Conservation (phyloP, 805 yeast species). For the Vanderwaltozyma tropicalis region DNA sequence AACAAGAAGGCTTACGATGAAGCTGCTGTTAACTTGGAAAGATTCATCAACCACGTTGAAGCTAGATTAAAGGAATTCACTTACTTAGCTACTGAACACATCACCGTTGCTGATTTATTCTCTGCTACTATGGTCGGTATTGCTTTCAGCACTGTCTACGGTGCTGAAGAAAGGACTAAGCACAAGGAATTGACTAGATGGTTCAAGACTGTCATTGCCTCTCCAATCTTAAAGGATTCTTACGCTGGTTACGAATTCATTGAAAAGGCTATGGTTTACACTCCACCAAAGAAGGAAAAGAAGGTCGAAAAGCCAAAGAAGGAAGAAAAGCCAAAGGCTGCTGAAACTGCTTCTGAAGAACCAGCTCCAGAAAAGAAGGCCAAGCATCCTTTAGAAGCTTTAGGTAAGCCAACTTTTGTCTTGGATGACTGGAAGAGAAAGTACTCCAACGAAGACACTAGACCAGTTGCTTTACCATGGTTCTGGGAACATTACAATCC, state of each 20-base stretch:
- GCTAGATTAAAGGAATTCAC: constrained; percentile 51
- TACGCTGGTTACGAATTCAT: constrained; percentile 42
- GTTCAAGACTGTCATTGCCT: constrained; percentile 47
- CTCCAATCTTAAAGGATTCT: constrained; percentile 41
- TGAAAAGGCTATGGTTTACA: constrained; percentile 7
- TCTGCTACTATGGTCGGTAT: constrained; percentile 10
- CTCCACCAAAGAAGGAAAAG: constrained; percentile 52
- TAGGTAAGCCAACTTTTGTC: constrained; percentile 60
- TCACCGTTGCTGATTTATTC: constrained; percentile 31
- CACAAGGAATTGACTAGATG: constrained; percentile 63
- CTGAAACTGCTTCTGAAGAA: constrained; percentile 81
- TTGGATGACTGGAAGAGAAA: constrained; percentile 93
- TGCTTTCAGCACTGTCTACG: constrained; percentile 43
- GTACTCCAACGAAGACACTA: constrained; percentile 96
- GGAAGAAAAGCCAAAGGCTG: constrained; percentile 28
- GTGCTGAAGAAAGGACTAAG: constrained; percentile 49
- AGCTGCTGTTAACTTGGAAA: constrained; percentile 30
- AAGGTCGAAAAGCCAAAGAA: constrained; percentile 31
- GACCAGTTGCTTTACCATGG: constrained; percentile 90
- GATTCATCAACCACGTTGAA: constrained; percentile 39
- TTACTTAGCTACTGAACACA: constrained; percentile 63
- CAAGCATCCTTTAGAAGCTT: constrained; percentile 81
- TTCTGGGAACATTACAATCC: constrained; percentile 95
- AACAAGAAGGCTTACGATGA: constrained; percentile 63
- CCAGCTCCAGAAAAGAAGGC: constrained; percentile 54